Evolutionary conservation across 352 stramenopile species (phyloP), one percentile per base, ranked within the genome.

Genomic region (Globisporangium perplexum): DNA sequence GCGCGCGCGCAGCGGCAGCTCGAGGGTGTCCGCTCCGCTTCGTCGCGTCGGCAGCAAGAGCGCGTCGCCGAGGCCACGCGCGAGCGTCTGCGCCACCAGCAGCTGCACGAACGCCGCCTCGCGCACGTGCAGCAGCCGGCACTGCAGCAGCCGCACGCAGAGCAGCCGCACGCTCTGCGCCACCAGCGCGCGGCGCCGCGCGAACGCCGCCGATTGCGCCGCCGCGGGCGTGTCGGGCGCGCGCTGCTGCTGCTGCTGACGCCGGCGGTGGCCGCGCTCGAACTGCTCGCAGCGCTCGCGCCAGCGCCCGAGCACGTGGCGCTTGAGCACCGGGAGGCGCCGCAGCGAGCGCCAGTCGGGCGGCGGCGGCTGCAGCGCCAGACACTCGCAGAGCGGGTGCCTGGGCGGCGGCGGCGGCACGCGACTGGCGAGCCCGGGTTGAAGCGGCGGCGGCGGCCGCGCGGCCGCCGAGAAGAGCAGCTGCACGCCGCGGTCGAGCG

Each of bases 251-350:
- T 53, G 22, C 6, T 31, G 18, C 24, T 46, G 44, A 2, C 39
- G 33, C 36, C 46, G 52, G 23, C 14, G 1, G 15, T 48, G 24
- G 6, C 26, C 18, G 36, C 17, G 30, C 28, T 71, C 41, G 39
- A 47, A 46, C 59, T 72, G 35, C 28, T 56, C 54, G 51, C 56
- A 51, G 63, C 60, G 18, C 11, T 22, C 1, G 10, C 48, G 39
- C 50, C 72, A 84, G 28, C 68, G 54, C 10, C 31, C 38, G 47
- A 84, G 65, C 36, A 84, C 57, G 20, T 77, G 59, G 22, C 69
- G 71, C 56, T 74, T 78, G 39, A 84, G 71, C 50, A 84, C 73
- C 1, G 73, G 69, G 51, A 66, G 72, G 3, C 62, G 73, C 11
- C 18, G 55, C 52, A 82, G 43, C 42, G 66, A 42, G 1, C 59